Percentiles rank a stretch among this genome's conserved stretches.
Evolutionary conservation across 192 early-diverging fungal genomes (phyloP).

Genomic region (Coemansia sp.): DNA sequence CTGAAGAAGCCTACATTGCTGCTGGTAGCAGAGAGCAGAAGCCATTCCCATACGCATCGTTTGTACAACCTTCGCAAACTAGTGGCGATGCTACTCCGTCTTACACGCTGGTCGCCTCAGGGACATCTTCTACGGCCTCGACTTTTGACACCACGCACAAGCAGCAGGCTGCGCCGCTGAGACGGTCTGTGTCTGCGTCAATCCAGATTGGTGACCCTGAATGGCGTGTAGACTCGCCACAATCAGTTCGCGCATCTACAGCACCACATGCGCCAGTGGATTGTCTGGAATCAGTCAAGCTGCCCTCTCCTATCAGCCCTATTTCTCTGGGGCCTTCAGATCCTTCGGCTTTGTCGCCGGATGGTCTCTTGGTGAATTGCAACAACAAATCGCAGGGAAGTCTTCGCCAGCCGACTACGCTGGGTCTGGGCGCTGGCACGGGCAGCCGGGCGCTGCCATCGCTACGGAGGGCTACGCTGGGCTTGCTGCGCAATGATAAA

Average conservation of each 20-base stretch:
- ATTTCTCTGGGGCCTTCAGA: constrained; percentile 2
- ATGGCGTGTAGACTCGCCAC: constrained; percentile 51
- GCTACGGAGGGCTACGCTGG: constrained; percentile 33
- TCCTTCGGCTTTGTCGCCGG: background rate
- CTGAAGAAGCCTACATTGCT: constrained; percentile 22
- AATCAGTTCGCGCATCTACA: constrained; percentile 16
- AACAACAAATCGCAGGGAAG: background rate
- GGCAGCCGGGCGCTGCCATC: background rate
- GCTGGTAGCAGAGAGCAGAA: constrained; percentile 3
- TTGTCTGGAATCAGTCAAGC: constrained; percentile 3
- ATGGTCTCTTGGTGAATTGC: background rate
- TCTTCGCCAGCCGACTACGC: constrained; percentile 17
- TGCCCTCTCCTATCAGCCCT: constrained; percentile 41
- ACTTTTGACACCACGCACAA: background rate
- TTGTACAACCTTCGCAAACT: no score
- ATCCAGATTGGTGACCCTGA: constrained; percentile 56
- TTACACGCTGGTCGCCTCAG: constrained; percentile 18
- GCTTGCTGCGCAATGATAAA: constrained; percentile 13
- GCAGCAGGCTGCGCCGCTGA: constrained; percentile 8
- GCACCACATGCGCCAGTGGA: constrained; percentile 7
- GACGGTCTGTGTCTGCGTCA: constrained; percentile 25
- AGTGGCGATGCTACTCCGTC: background rate
- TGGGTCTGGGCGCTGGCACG: constrained; percentile 19
- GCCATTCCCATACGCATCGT: no score
- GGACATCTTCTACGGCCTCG: background rate